These are phyloP conservation scores for Piedraia hortae DNA, from an alignment of 2,329 filamentous ascomycete genomes.

Conservation along the genomic window DNA sequence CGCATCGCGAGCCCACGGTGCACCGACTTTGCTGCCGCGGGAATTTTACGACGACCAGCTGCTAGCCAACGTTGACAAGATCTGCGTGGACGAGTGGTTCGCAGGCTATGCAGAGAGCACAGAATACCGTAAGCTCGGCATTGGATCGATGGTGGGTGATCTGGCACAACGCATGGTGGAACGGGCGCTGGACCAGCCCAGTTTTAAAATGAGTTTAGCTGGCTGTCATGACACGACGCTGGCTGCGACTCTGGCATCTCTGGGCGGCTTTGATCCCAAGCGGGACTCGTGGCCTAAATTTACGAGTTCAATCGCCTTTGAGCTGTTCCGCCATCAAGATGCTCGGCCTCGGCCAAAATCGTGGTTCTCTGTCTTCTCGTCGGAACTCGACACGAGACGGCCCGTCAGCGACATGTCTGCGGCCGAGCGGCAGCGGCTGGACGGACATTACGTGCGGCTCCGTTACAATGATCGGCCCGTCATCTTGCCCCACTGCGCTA, in stretches of 20 bases:
- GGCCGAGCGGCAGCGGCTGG: slow-evolving; percentile 30
- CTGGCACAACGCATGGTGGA: slow-evolving; percentile 30
- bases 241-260: slow-evolving; percentile 44
- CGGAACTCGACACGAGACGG: slow-evolving; percentile 19
- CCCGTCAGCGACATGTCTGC: slow-evolving; percentile 27
- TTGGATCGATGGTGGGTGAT: slow-evolving; percentile 64
- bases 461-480: slow-evolving; percentile 75
- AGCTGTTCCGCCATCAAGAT: slow-evolving; percentile 38
- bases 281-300: slow-evolving; percentile 65
- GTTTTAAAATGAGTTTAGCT: slow-evolving; percentile 47
- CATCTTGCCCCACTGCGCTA: slow-evolving; percentile 53
- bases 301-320: slow-evolving; percentile 72
- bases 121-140: slow-evolving; percentile 75
- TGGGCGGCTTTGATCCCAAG: slow-evolving; percentile 46
- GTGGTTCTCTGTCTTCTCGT: slow-evolving; percentile 8
- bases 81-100: slow-evolving; percentile 83
- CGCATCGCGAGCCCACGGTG: slow-evolving; percentile 59
- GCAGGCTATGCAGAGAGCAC: slow-evolving; percentile 54
- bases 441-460: slow-evolving; percentile 65
- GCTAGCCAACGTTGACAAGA: slow-evolving; percentile 37
- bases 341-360: slow-evolving; percentile 8
- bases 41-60: slow-evolving; percentile 67
- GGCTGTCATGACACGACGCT: slow-evolving; percentile 90
- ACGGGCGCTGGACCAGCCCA: slow-evolving; percentile 14
- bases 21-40: slow-evolving; percentile 46